phyloP scores from a whole-genome alignment of 1,139 yeast species.

The Petasospora fabianii region DNA sequence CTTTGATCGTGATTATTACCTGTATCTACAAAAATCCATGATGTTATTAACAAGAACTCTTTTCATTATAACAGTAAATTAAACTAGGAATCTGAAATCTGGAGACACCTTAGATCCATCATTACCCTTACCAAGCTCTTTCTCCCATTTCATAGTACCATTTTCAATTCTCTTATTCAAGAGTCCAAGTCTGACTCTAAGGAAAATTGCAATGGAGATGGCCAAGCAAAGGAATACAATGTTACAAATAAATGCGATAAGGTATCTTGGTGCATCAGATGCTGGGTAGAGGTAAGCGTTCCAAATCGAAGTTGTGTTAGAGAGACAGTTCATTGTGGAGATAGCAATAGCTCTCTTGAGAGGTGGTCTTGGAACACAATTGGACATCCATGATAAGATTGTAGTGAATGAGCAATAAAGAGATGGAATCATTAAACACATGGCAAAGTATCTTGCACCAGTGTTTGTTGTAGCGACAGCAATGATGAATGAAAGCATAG shows the following conservation, averaged over 20 bases:
- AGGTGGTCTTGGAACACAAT: constrained; percentile 45
- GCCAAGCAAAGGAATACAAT: constrained; percentile 44
- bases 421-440: constrained; percentile 60
- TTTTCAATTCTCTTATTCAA: constrained; percentile 42
- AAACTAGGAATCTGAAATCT: constrained; percentile 41
- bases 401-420: constrained; percentile 54
- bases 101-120: constrained; percentile 42
- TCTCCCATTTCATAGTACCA: constrained; percentile 51
- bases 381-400: constrained; percentile 54
- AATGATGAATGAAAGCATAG: constrained; percentile 49
- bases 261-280: constrained; percentile 41
- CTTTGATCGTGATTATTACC: constrained; percentile 4
- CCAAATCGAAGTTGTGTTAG: constrained; percentile 54
- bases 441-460: constrained; percentile 58
- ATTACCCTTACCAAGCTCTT: constrained; percentile 41
- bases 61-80: neutral
- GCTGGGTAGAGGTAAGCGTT: constrained; percentile 47
- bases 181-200: constrained; percentile 37
- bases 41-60: too few relatives aligned
- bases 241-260: constrained; percentile 46
- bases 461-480: constrained; percentile 52
- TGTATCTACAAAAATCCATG: neutral
- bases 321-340: constrained; percentile 48
- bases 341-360: constrained; percentile 51
- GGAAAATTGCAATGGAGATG: constrained; percentile 37